Conservation (phyloP, 768 basidiomycete genomes). For the Tubosaeta brunneosetosa region DNA sequence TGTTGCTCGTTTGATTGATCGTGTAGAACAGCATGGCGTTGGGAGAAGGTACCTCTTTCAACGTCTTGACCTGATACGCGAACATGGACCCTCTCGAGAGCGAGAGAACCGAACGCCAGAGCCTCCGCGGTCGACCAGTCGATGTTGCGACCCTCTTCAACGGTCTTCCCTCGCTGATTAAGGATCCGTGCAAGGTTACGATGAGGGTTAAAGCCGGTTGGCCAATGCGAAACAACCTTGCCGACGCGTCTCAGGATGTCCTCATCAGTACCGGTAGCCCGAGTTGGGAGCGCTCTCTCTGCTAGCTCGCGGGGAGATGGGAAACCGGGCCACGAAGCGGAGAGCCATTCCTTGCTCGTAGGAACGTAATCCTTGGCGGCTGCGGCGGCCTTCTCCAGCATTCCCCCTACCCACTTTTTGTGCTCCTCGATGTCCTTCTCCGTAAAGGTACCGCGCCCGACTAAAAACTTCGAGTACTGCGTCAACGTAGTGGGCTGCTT, state of each 20-base stretch:
- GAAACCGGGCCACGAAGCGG: conserved; percentile 97
- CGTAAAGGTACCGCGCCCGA: conserved; percentile 89
- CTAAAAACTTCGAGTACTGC: conserved; percentile 87
- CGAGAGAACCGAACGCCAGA: conserved; percentile 90
- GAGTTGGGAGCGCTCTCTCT: conserved; percentile 87
- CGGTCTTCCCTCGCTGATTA: conserved; percentile 76
- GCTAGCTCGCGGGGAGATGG: conserved; percentile 95
- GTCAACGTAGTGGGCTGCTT: conserved; percentile 90
- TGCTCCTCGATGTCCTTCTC: conserved; percentile 97
- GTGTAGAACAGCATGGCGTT: conserved; percentile 94
- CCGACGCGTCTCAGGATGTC: conserved; percentile 80
- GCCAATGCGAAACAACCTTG: conserved; percentile 81
- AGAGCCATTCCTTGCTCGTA: conserved; percentile 94
- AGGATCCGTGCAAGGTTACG: conserved; percentile 94
- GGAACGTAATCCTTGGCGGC: conserved; percentile 94
- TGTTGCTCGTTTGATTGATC: conserved; percentile 91
- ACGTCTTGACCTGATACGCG: conserved; percentile 97
- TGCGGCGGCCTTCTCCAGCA: conserved; percentile 95
- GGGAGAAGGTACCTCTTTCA: conserved; percentile 98
- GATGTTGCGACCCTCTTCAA: conserved; percentile 87
- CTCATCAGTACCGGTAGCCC: conserved; percentile 75
- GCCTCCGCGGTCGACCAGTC: conserved; percentile 99
- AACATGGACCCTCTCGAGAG: conserved; percentile 89
- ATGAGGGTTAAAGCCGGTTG: conserved; percentile 81
- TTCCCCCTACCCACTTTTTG: conserved; percentile 99